Conservation (phyloP, 331 rosid genomes). For the Erythrophleum ivorense region DNA sequence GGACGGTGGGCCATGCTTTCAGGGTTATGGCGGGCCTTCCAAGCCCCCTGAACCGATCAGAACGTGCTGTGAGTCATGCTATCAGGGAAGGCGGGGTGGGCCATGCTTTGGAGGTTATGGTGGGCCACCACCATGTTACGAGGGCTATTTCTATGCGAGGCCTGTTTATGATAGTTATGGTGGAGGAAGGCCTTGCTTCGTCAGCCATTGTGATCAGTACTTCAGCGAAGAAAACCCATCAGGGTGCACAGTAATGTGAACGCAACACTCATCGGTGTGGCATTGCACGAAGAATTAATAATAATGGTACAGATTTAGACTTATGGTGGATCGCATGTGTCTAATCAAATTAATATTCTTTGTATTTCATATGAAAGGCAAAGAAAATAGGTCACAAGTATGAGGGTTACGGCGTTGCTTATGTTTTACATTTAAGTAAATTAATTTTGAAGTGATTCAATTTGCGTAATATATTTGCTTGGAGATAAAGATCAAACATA, state of each 20-base stretch:
- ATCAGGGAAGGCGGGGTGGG: no score
- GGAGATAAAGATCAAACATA: no score
- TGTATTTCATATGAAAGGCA: neutral
- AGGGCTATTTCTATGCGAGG: slow-evolving; percentile 51
- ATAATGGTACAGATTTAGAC: neutral
- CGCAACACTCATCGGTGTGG: neutral
- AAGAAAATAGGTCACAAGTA: no score
- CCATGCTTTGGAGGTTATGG: no score
- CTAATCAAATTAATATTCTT: slow-evolving; percentile 7
- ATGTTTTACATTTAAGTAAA: no score
- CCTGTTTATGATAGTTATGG: slow-evolving; percentile 68
- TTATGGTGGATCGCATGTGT: neutral
- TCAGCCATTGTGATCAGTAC: slow-evolving; percentile 50
- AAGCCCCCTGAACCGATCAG: no score
- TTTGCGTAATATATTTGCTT: no score
- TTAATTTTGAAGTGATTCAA: no score
- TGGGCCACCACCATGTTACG: slow-evolving; percentile 50
- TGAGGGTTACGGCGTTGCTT: no score
- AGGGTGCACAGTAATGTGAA: slow-evolving; percentile 45
- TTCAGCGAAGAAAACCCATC: neutral
- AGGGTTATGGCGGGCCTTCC: no score
- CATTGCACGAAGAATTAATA: neutral
- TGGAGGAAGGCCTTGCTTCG: slow-evolving; percentile 48
- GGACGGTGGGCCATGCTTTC: slow-evolving; percentile 56
- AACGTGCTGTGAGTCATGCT: no score